A percentile compares a stretch with the other conserved stretches of the same genome.
phyloP scores from a whole-genome alignment of 2,329 filamentous ascomycete genomes.

The Colletotrichum limetticola region DNA sequence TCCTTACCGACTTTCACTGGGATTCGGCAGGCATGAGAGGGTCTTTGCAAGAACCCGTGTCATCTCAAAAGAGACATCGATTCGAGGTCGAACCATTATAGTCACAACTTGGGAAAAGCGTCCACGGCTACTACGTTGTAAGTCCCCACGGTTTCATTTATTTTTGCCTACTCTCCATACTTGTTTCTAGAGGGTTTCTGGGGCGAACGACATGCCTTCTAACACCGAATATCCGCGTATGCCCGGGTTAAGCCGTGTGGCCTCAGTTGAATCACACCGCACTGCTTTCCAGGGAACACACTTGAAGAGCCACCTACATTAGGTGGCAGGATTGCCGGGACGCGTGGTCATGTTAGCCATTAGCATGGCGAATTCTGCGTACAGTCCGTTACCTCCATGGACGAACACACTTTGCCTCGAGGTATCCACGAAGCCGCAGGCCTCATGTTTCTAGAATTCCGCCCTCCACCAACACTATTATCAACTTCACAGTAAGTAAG shows the following conservation, averaged over 20 bases:
- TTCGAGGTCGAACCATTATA: not conserved
- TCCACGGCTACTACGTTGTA: not conserved
- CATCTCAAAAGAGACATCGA: not conserved
- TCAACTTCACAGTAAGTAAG: too few relatives aligned
- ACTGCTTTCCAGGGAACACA: not conserved
- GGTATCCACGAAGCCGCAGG: not conserved
- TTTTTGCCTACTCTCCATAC: not conserved
- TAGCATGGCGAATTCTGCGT: not conserved
- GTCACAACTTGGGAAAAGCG: not conserved
- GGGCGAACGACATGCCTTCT: not conserved
- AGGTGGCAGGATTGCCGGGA: not conserved
- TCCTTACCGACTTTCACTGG: not conserved
- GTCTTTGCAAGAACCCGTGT: not conserved
- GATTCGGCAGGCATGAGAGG: not conserved
- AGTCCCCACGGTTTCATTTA: not conserved
- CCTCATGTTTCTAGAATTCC: not conserved
- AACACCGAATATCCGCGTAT: not conserved
- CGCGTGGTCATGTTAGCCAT: not conserved
- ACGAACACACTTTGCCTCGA: not conserved
- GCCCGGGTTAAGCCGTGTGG: not conserved
- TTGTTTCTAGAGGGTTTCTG: not conserved
- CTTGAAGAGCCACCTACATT: not conserved
- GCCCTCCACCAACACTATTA: not conserved
- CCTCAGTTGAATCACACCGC: not conserved
- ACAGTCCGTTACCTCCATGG: not conserved